Evolutionary conservation across 192 early-diverging fungal genomes (phyloP), one percentile per base, ranked within the genome.

Genomic region (Mortierella antarctica): DNA sequence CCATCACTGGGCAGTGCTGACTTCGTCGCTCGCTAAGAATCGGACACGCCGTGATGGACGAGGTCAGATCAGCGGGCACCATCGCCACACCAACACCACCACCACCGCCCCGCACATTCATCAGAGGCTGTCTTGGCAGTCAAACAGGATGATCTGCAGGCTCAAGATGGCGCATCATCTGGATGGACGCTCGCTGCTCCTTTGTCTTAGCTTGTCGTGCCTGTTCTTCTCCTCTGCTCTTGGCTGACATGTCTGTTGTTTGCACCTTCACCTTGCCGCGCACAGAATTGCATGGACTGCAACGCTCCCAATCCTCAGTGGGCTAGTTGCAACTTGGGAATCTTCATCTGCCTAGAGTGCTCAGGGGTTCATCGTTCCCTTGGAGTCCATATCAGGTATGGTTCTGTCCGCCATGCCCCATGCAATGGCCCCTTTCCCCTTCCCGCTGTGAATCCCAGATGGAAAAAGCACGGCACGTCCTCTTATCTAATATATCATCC

Each of bases 271-370:
- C 45, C 39, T 68, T 68, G 18, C 15, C 60, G 20, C 46, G 5
- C 64, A n/a, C 83, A 88, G 83, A 84, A 84, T 18, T 97, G 97
- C 82, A 91, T 98, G 63, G 97, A 98, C 82, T 98, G 97, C 84
- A 90, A 91, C 50, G 91, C 90, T 42, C 94, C 93, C 61, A 91
- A 92, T 62, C 93, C 91, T 15, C 92, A 94, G 65, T 97, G 97
- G 98, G 96, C 96, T 11, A 92, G 90, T 73, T 95, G 97, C 40
- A 93, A 95, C 39, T 91, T 96, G 73, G 97, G 95, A 52, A 97
- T 94, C 65, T 97, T 98, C 75, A 96, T 99, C 68, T 99, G 96
- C 82, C 87, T 98, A 46, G 93, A 97, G 66, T 97, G 97, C 84
- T 96, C 95, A 23, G 95, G 95, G 20, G 89, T 95, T 49, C 95